These are phyloP conservation scores for Camelina sativa DNA, from an alignment of 345 rosid species.

Conservation along the genomic window DNA sequence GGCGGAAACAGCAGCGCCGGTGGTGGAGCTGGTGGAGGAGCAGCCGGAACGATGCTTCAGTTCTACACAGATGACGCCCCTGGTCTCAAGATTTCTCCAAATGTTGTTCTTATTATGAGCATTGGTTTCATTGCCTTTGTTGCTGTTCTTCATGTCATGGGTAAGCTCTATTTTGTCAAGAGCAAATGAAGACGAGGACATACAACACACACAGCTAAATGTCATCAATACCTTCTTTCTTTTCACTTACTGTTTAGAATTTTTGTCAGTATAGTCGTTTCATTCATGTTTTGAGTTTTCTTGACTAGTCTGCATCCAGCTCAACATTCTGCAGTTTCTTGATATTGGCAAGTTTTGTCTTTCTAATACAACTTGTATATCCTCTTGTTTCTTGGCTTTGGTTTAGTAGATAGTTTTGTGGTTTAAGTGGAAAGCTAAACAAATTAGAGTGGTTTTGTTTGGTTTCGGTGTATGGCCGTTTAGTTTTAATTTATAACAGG, in stretches of 20 bases:
- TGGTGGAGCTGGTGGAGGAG: conserved; percentile 53
- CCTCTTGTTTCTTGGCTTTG: not conserved
- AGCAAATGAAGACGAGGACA: conserved; percentile 19
- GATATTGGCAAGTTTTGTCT: conserved; percentile 11
- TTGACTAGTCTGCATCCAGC: not conserved
- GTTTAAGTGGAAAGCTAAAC: not conserved
- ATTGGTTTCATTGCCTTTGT: conserved; percentile 97
- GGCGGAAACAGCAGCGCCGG: conserved; percentile 51
- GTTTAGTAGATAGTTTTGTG: not conserved
- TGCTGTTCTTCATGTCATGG: conserved; percentile 81
- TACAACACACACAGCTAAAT: not conserved
- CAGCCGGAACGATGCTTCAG: conserved; percentile 86
- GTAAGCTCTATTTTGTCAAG: conserved; percentile 78
- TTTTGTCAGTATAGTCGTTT: conserved; percentile 24
- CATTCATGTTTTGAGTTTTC: conserved; percentile 25
- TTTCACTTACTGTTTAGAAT: not conserved
- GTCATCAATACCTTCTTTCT: not conserved
- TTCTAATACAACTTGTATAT: not conserved
- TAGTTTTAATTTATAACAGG: no score
- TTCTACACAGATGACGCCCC: conserved; percentile 90
- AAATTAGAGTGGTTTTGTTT: no score
- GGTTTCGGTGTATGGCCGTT: no score
- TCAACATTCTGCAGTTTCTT: conserved; percentile 14
- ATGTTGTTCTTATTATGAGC: conserved; percentile 88
- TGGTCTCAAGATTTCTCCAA: conserved; percentile 86